These are phyloP conservation scores for Lunularia cruciata DNA, from an alignment of 225 moss, liverwort and hornwort species.

Conservation along the genomic window DNA sequence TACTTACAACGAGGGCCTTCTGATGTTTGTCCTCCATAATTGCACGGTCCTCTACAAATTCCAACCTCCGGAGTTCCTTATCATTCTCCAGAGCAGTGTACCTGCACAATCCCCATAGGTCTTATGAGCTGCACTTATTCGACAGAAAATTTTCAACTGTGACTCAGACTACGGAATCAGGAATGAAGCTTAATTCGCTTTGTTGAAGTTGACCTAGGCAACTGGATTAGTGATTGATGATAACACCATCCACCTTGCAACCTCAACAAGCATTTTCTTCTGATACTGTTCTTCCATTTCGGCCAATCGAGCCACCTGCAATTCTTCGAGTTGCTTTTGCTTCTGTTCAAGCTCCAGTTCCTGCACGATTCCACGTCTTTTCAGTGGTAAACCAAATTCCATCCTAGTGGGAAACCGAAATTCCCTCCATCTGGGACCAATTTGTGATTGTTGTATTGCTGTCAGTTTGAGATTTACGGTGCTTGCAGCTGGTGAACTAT, in stretches of 20 bases:
- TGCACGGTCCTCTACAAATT: slow-evolving; percentile 46
- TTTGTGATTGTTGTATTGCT: no score
- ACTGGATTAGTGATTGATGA: background rate
- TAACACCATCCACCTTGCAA: slow-evolving; percentile 55
- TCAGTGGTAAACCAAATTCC: no score
- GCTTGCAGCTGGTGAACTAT: no score
- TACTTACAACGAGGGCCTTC: slow-evolving; percentile 46
- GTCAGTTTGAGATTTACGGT: no score
- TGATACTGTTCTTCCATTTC: slow-evolving; percentile 77
- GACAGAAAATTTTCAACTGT: no score
- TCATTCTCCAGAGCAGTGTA: slow-evolving; percentile 49
- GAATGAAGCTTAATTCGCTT: no score
- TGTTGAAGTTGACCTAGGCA: no score
- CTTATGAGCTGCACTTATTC: background rate
- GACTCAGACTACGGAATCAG: no score
- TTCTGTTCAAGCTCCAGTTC: slow-evolving; percentile 85
- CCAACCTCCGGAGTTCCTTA: slow-evolving; percentile 45
- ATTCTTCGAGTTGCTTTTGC: slow-evolving; percentile 64
- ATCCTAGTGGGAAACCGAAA: no score
- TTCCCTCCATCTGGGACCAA: no score
- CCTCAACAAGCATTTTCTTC: slow-evolving; percentile 80
- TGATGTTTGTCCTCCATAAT: slow-evolving; percentile 45
- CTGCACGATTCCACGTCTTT: slow-evolving; percentile 35
- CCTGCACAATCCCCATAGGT: slow-evolving; percentile 17
- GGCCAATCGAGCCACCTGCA: slow-evolving; percentile 55